A percentile compares a stretch with the other conserved stretches of the same genome.
These are phyloP conservation scores for Phylloboletellus chloephorus DNA, from an alignment of 1,284 basidiomycete species.

Conservation along the genomic window DNA sequence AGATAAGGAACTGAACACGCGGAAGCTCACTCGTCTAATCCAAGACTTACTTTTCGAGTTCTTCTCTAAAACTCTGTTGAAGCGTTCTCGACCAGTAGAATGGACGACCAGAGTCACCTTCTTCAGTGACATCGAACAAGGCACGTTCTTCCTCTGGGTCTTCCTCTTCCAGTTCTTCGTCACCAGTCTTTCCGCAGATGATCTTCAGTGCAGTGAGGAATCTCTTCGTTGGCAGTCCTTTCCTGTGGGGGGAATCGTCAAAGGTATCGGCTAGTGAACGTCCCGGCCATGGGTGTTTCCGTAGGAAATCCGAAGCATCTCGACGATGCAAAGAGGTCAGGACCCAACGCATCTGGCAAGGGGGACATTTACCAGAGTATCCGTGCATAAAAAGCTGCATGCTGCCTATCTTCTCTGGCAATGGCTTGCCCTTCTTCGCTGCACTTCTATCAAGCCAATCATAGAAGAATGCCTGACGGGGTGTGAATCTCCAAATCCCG, in stretches of 20 bases:
- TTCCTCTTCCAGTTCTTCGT: slow-evolving; percentile 63
- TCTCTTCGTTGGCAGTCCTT: slow-evolving; percentile 57
- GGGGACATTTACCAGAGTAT: slow-evolving; percentile 53
- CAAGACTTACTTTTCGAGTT: slow-evolving; percentile 72
- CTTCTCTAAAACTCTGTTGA: slow-evolving; percentile 78
- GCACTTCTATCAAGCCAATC: slow-evolving; percentile 81
- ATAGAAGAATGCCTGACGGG: slow-evolving; percentile 74
- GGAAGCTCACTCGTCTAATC: neutral
- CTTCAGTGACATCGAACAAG: slow-evolving; percentile 59
- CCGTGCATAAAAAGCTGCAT: slow-evolving; percentile 88
- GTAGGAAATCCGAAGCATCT: slow-evolving; percentile 86
- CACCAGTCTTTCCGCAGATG: slow-evolving; percentile 75
- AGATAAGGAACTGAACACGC: slow-evolving; percentile 7
- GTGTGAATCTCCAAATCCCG: slow-evolving; percentile 7
- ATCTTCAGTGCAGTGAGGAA: slow-evolving; percentile 63
- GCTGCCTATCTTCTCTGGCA: slow-evolving; percentile 85
- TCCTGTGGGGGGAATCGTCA: slow-evolving; percentile 73
- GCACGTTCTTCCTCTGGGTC: slow-evolving; percentile 66
- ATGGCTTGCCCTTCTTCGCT: slow-evolving; percentile 70
- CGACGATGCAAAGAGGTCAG: neutral
- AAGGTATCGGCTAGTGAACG: slow-evolving; percentile 78
- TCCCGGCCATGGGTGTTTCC: slow-evolving; percentile 84
- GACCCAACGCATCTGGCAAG: neutral
- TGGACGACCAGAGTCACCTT: slow-evolving; percentile 44
- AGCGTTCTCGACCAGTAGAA: slow-evolving; percentile 79